A percentile compares a stretch with the other conserved stretches of the same genome.
phyloP scores from a whole-genome alignment of 179 eudicot species.

The Gypsophila paniculata region DNA sequence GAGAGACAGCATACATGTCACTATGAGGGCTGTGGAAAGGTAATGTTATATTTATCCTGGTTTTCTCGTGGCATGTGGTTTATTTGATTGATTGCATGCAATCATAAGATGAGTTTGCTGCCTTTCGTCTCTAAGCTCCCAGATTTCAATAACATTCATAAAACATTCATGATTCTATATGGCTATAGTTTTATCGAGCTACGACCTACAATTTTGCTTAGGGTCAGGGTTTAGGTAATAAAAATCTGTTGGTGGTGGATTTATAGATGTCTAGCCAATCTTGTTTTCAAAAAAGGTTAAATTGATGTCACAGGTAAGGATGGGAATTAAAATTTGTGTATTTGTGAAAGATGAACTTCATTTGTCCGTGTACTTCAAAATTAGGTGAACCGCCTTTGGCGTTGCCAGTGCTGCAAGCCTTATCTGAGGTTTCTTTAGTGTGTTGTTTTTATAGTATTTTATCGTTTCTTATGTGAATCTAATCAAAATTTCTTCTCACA shows the following conservation, averaged over 20 bases:
- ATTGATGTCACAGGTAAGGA: not conserved
- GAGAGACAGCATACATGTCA: slow-evolving; percentile 91
- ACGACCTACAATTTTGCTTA: too few species aligned
- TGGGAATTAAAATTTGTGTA: not conserved
- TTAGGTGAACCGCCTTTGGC: not conserved
- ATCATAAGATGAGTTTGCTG: not conserved
- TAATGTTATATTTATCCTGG: slow-evolving; percentile 25
- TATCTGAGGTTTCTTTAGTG: not conserved
- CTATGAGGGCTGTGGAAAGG: slow-evolving; percentile 85
- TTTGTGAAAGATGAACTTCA: not conserved
- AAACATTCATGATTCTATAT: not conserved
- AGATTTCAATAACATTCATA: not conserved
- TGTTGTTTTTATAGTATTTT: not conserved
- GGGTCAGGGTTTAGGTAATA: too few species aligned
- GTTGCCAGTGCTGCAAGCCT: not conserved
- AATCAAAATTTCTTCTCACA: slow-evolving; percentile 29
- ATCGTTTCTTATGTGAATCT: not conserved
- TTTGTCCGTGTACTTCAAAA: not conserved
- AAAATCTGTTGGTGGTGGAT: too few species aligned
- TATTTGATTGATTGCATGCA: not conserved
- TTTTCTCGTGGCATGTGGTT: not conserved
- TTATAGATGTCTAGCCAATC: not conserved
- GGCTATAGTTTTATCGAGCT: too few species aligned
- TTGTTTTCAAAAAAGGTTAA: not conserved
- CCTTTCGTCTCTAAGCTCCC: too few species aligned